Conservation (phyloP, 306 rosid genomes). For the Arachis stenosperma region DNA sequence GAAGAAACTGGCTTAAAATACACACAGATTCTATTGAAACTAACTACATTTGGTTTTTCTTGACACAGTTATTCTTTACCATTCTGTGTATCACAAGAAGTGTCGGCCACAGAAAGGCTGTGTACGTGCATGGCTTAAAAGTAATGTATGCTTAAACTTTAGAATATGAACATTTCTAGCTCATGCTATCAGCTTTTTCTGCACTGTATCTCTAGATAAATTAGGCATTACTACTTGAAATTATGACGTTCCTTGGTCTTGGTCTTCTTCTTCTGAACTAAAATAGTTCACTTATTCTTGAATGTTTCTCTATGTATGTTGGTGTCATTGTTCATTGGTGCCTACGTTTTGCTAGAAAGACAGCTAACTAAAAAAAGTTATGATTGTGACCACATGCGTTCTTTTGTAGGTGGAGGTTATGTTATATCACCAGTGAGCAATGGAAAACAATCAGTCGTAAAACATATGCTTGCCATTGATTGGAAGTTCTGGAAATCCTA, state of each 20-base stretch:
- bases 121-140: slow-evolving; percentile 96
- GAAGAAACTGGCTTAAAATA: not conserved
- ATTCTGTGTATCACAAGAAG: slow-evolving; percentile 86
- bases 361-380: slow-evolving; percentile 7
- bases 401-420: slow-evolving; percentile 85
- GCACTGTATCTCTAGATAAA: slow-evolving; percentile 19
- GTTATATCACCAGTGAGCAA: slow-evolving; percentile 79
- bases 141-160: slow-evolving; percentile 77
- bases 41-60: slow-evolving; percentile 49
- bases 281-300: not conserved
- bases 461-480: slow-evolving; percentile 96
- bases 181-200: slow-evolving; percentile 20
- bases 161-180: slow-evolving; percentile 30
- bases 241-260: slow-evolving; percentile 26
- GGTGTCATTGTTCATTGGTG: not conserved
- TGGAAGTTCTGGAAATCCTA: slow-evolving; percentile 93
- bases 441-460: slow-evolving; percentile 84
- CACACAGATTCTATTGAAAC: slow-evolving; percentile 24
- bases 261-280: slow-evolving; percentile 30
- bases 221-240: slow-evolving; percentile 23
- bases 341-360: slow-evolving; percentile 21
- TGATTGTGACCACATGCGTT: slow-evolving; percentile 42
- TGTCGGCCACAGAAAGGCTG: slow-evolving; percentile 77
- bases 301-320: not conserved
- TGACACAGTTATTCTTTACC: slow-evolving; percentile 83